phyloP scores from a whole-genome alignment of 2,329 filamentous ascomycete genomes.

The Cladosporium sp. region DNA sequence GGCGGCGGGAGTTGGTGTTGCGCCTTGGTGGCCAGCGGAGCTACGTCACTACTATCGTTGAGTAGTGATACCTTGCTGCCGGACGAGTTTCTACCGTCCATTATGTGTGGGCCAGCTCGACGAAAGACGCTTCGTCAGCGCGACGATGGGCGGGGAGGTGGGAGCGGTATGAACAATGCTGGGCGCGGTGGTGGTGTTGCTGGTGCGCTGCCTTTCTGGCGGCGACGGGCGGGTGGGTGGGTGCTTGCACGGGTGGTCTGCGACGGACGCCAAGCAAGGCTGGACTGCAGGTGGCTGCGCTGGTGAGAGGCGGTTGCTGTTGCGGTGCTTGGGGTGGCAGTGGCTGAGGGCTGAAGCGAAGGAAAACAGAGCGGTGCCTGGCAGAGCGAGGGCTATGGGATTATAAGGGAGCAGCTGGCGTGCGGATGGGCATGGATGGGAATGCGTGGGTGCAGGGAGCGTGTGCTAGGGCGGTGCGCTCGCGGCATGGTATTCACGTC shows the following conservation, averaged over 20 bases:
- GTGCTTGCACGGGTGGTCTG: too few relatives aligned
- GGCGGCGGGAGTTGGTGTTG: constrained; percentile 14
- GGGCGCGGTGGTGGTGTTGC: neutral
- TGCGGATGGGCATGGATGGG: neutral
- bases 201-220: neutral
- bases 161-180: neutral
- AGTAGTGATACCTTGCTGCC: constrained; percentile 49
- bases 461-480: constrained; percentile 1
- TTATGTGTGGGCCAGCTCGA: constrained; percentile 33
- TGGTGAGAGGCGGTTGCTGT: neutral
- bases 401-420: neutral
- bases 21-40: constrained; percentile 19
- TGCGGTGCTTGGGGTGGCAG: neutral
- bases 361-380: neutral
- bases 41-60: constrained; percentile 39
- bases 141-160: neutral
- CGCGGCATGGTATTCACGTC: constrained; percentile 11
- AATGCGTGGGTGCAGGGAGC: constrained; percentile 2
- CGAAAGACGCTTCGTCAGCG: constrained; percentile 13
- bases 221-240: neutral
- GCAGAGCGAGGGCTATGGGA: neutral
- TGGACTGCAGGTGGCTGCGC: constrained; percentile 5
- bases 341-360: constrained; percentile 6
- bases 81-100: constrained; percentile 50
- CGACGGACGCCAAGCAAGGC: neutral